phyloP scores from a whole-genome alignment of 495 filamentous ascomycete genomes.

The Penicillium herquei region DNA sequence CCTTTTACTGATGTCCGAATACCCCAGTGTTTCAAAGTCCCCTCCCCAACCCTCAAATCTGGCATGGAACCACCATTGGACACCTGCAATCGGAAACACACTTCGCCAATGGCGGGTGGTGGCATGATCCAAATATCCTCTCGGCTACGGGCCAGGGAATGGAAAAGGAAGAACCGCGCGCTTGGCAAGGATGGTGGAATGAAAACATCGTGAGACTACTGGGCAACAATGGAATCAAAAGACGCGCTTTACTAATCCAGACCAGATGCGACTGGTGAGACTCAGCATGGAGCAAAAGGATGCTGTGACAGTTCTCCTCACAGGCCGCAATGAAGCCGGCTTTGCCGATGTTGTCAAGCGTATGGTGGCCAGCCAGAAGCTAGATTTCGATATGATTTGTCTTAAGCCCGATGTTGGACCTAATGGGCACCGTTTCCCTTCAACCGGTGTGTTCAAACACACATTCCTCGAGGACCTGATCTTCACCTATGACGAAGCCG shows the following conservation, averaged over 20 bases:
- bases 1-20: conserved; percentile 10
- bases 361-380: conserved; percentile 72
- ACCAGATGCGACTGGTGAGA: conserved; percentile 68
- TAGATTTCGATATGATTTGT: conserved; percentile 86
- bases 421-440: conserved; percentile 67
- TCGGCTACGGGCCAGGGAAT: conserved; percentile 81
- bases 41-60: conserved; percentile 84
- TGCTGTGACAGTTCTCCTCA: conserved; percentile 81
- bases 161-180: conserved; percentile 76
- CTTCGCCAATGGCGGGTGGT: conserved; percentile 91
- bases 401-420: conserved; percentile 86
- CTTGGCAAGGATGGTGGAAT: conserved; percentile 97
- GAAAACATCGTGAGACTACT: conserved; percentile 67
- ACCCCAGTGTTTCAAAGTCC: conserved; percentile 81
- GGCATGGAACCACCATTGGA: conserved; percentile 74
- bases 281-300: conserved; percentile 86
- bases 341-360: conserved; percentile 80
- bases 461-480: conserved; percentile 74
- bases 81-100: conserved; percentile 69
- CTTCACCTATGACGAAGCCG: conserved; percentile 76
- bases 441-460: conserved; percentile 87
- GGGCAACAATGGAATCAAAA: background rate
- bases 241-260: conserved; percentile 27
- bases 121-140: conserved; percentile 88
- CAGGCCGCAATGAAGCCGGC: conserved; percentile 74